Percentiles rank a stretch among this genome's conserved stretches.
Conservation (phyloP, 2,329 filamentous ascomycete species). For the Macrophomina tecta region DNA sequence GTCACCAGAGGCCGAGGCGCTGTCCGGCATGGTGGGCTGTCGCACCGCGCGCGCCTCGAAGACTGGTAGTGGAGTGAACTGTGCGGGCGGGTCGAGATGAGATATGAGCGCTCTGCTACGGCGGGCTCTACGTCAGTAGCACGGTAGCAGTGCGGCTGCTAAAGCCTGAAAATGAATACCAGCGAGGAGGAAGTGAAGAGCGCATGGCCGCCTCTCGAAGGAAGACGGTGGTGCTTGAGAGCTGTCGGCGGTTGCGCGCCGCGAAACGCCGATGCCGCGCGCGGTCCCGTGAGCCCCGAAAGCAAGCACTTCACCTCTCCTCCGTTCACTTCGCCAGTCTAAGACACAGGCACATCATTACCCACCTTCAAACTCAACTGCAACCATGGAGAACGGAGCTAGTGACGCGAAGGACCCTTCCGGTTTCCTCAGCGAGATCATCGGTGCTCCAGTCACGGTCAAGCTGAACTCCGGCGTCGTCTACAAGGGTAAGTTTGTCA, state of each 20-base stretch:
- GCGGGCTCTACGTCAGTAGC: not conserved
- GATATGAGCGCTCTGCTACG: too few species aligned
- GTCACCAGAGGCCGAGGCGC: conserved; percentile 6
- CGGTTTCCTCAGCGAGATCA: conserved; percentile 91
- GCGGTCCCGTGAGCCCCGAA: conserved; percentile 23
- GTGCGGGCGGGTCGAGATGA: too few species aligned
- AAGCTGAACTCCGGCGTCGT: conserved; percentile 99
- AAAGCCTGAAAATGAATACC: not conserved
- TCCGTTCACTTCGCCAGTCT: not conserved
- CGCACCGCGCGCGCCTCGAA: not conserved
- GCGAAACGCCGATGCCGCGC: conserved; percentile 22
- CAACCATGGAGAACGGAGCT: conserved; percentile 76
- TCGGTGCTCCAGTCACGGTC: conserved; percentile 90
- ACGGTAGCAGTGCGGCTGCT: not conserved
- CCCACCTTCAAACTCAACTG: not conserved
- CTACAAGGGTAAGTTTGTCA: conserved; percentile 76
- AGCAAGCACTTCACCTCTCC: not conserved
- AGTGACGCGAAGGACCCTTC: conserved; percentile 88
- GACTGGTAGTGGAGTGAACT: not conserved
- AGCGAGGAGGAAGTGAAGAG: not conserved
- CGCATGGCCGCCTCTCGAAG: not conserved
- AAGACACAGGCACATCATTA: not conserved
- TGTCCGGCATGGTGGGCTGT: conserved; percentile 16
- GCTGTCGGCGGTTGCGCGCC: conserved; percentile 25
- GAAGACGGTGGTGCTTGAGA: not conserved